Percentiles rank a stretch among this genome's conserved stretches.
Conservation (phyloP, 1,284 basidiomycete genomes). For the Vanrija sp. region DNA sequence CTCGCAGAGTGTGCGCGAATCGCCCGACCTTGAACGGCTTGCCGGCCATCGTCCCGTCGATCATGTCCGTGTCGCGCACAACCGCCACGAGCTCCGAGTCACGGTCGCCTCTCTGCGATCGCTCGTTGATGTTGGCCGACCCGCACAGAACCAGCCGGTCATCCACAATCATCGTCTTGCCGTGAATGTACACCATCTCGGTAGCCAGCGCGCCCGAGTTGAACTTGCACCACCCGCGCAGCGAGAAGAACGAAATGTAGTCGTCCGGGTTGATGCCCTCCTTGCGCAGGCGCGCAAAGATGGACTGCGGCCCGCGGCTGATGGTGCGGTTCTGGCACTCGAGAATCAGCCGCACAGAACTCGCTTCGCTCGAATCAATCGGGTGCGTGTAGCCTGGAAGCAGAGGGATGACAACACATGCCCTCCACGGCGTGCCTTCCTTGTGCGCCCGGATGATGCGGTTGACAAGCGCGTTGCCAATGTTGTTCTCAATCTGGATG, state of each 20-base stretch:
- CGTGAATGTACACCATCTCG: constrained; percentile 90
- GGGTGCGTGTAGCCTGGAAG: constrained; percentile 92
- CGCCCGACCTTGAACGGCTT: constrained; percentile 92
- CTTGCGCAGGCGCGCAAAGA: constrained; percentile 79
- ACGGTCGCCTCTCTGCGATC: constrained; percentile 89
- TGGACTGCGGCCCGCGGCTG: constrained; percentile 82
- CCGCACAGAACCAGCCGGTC: constrained; percentile 93
- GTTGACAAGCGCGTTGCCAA: constrained; percentile 89
- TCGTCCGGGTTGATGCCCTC: constrained; percentile 91
- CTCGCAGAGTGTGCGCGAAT: constrained; percentile 88
- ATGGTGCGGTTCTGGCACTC: constrained; percentile 92
- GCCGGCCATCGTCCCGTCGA: constrained; percentile 88
- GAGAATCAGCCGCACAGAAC: constrained; percentile 86
- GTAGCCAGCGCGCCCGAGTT: constrained; percentile 79
- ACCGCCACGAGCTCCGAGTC: constrained; percentile 93
- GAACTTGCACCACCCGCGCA: constrained; percentile 92
- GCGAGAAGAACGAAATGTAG: constrained; percentile 85
- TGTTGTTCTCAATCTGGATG: constrained; percentile 83
- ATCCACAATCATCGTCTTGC: constrained; percentile 85
- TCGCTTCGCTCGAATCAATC: constrained; percentile 87
- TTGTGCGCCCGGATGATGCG: constrained; percentile 85
- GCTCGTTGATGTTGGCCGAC: constrained; percentile 98
- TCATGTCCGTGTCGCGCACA: constrained; percentile 94
- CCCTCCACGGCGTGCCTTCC: constrained; percentile 80
- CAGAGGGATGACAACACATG: constrained; percentile 87